A percentile compares a stretch with the other conserved stretches of the same genome.
These are phyloP conservation scores for Penicillium sp. DNA, from an alignment of 2,329 filamentous ascomycete species.

Conservation along the genomic window DNA sequence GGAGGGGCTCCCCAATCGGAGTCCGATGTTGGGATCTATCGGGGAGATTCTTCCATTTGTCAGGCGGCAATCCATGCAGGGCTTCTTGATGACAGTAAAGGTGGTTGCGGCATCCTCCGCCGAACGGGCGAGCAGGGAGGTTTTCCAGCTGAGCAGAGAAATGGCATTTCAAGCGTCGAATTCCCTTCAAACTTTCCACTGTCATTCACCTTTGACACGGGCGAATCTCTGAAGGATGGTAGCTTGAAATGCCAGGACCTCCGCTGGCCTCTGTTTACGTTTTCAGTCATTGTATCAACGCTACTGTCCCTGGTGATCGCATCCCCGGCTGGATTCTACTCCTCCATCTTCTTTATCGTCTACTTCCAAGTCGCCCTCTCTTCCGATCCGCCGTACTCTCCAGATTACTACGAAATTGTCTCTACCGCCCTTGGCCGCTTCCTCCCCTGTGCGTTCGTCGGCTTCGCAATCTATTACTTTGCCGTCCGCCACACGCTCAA, in stretches of 20 bases:
- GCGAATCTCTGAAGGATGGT: conserved; percentile 28
- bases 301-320: conserved; percentile 62
- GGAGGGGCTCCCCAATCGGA: conserved; percentile 54
- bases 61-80: conserved; percentile 65
- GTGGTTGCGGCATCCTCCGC: conserved; percentile 62
- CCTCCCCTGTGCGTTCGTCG: conserved; percentile 63
- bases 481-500: conserved; percentile 56
- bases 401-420: conserved; percentile 60
- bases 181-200: conserved; percentile 64
- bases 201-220: conserved; percentile 58
- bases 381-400: conserved; percentile 62
- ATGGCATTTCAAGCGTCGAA: conserved; percentile 57
- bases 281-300: conserved; percentile 60
- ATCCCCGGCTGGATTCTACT: conserved; percentile 61
- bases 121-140: conserved; percentile 56
- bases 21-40: conserved; percentile 55
- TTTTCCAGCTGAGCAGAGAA: conserved; percentile 52
- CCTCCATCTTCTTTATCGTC: conserved; percentile 58
- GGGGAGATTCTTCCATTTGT: conserved; percentile 66
- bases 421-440: conserved; percentile 62
- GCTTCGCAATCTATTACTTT: conserved; percentile 61
- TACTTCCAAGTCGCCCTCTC: conserved; percentile 66
- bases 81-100: conserved; percentile 57
- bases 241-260: conserved; percentile 56
- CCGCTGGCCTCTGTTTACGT: conserved; percentile 62